Conservation (phyloP, 345 rosid genomes). For the Isatis tinctoria region DNA sequence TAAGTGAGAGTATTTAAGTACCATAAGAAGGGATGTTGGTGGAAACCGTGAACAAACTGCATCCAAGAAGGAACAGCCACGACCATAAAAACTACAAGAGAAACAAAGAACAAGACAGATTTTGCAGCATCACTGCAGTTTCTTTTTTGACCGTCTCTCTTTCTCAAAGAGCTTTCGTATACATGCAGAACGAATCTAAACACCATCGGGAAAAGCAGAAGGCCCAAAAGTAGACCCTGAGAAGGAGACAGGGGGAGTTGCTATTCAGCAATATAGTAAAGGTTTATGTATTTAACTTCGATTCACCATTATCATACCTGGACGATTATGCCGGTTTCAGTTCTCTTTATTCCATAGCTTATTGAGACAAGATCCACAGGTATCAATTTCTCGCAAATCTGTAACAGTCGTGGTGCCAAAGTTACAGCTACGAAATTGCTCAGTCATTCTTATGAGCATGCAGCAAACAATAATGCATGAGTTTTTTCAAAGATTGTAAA, state of each 20-base stretch:
- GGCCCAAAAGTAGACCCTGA: conserved; percentile 82
- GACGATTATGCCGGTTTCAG: conserved; percentile 70
- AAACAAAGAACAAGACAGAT: conserved; percentile 54
- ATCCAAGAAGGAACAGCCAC: conserved; percentile 74
- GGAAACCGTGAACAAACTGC: conserved; percentile 72
- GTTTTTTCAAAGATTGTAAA: not conserved
- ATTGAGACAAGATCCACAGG: conserved; percentile 41
- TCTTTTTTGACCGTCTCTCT: conserved; percentile 28
- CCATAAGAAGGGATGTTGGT: conserved; percentile 79
- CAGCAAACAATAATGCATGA: conserved; percentile 11
- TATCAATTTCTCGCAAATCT: conserved; percentile 47
- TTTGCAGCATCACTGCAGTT: conserved; percentile 37
- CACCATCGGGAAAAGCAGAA: conserved; percentile 63
- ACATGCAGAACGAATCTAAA: conserved; percentile 46
- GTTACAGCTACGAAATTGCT: not conserved
- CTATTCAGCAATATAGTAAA: conserved; percentile 6
- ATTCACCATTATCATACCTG: conserved; percentile 47
- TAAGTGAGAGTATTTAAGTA: conserved; percentile 28
- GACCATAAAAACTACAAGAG: conserved; percentile 45
- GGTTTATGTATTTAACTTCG: not conserved
- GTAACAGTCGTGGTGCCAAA: conserved; percentile 11
- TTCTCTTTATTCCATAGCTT: conserved; percentile 59
- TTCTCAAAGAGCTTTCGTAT: conserved; percentile 26
- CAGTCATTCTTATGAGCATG: not conserved
- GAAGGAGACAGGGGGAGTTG: not conserved